A percentile compares a stretch with the other conserved stretches of the same genome.
Evolutionary conservation across 352 stramenopile genomes (phyloP).

Genomic region (Thalassiosira exigua): DNA sequence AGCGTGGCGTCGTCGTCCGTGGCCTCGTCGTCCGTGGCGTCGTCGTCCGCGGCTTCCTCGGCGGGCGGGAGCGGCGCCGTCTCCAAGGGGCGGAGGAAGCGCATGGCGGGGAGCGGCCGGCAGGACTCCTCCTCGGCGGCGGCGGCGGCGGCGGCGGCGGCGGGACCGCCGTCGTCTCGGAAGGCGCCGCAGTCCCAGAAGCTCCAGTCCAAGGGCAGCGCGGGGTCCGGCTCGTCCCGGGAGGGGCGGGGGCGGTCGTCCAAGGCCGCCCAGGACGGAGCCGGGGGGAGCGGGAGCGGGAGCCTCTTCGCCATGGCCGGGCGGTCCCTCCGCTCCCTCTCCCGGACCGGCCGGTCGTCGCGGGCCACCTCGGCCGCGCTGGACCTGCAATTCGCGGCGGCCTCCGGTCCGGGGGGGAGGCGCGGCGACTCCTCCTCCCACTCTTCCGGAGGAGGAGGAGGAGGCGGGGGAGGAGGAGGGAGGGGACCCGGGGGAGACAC

Average conservation of each 20-base stretch:
- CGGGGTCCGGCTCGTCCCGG: background rate
- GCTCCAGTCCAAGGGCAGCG: background rate
- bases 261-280: too few species aligned
- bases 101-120: background rate
- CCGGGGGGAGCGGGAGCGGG: background rate
- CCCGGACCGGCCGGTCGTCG: background rate
- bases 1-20: too few species aligned
- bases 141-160: too few species aligned
- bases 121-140: background rate
- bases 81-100: background rate
- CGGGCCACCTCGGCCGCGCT: background rate
- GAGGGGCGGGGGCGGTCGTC: background rate
- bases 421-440: background rate
- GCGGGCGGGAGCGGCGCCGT: background rate
- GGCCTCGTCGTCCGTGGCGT: background rate
- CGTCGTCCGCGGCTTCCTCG: background rate
- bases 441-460: background rate
- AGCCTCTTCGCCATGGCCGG: constrained; percentile 1
- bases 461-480: background rate
- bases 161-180: too few species aligned
- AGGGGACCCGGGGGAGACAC: background rate
- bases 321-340: constrained; percentile 7
- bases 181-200: too few species aligned
- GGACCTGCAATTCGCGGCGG: background rate
- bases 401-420: background rate